Evolutionary conservation across 495 filamentous ascomycete genomes (phyloP).

Genomic region (Tuber aestivum): DNA sequence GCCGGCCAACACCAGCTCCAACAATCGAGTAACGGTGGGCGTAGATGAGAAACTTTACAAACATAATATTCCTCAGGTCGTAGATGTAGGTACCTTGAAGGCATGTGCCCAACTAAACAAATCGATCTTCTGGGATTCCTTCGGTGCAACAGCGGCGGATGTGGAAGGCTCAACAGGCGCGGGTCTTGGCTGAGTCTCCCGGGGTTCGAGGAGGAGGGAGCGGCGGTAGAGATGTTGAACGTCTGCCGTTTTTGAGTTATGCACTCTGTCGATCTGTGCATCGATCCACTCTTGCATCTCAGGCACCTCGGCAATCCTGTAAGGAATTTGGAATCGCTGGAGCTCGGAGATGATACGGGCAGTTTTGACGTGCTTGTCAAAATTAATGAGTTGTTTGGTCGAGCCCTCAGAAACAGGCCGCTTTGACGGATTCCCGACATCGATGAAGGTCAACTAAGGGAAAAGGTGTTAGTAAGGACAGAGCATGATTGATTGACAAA

Average conservation of each 20-base stretch:
- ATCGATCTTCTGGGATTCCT: constrained; percentile 49
- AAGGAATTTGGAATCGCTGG: constrained; percentile 95
- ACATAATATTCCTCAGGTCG: constrained; percentile 17
- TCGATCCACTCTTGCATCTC: constrained; percentile 95
- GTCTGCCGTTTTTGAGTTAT: constrained; percentile 69
- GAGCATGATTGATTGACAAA: constrained; percentile 34
- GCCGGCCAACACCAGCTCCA: constrained; percentile 8
- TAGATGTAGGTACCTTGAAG: constrained; percentile 47
- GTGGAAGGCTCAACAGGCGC: constrained; percentile 48
- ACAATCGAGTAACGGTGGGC: constrained; percentile 7
- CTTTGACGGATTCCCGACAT: constrained; percentile 83
- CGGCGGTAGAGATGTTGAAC: constrained; percentile 82
- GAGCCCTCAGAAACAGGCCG: constrained; percentile 55
- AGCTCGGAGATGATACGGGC: constrained; percentile 92
- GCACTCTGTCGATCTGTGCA: constrained; percentile 72
- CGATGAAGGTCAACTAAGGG: constrained; percentile 65
- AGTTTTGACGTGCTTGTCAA: constrained; percentile 93
- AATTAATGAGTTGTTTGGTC: constrained; percentile 73
- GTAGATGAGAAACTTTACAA: constrained; percentile 14
- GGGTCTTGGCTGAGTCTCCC: constrained; percentile 54
- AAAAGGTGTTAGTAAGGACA: constrained; percentile 7
- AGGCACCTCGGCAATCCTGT: constrained; percentile 73
- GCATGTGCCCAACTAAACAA: constrained; percentile 53
- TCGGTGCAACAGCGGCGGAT: constrained; percentile 15
- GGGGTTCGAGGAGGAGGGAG: constrained; percentile 79